phyloP scores from a whole-genome alignment of 2,329 filamentous ascomycete species.

The Furcasterigmium furcatum region DNA sequence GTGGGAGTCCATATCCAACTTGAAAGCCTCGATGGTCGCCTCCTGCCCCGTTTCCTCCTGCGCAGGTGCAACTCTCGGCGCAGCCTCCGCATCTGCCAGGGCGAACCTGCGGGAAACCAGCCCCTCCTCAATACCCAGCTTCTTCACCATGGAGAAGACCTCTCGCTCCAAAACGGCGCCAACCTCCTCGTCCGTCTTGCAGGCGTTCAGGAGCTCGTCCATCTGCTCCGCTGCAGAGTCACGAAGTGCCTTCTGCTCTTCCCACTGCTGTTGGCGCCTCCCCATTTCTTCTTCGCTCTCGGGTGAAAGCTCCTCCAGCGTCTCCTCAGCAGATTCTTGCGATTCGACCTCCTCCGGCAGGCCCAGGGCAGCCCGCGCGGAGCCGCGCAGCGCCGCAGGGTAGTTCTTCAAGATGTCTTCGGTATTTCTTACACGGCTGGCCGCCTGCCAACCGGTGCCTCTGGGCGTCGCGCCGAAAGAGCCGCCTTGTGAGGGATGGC shows the following conservation, averaged over 20 bases:
- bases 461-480: no score
- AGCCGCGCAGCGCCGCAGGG: conserved; percentile 32
- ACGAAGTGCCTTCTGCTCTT: conserved; percentile 36
- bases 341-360: conserved; percentile 18
- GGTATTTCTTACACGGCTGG: not conserved
- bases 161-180: conserved; percentile 66
- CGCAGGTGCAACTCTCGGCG: conserved; percentile 1
- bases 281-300: not conserved
- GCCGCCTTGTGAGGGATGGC: no score
- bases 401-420: conserved; percentile 27
- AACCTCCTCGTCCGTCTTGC: conserved; percentile 58
- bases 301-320: conserved; percentile 4
- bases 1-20: conserved; percentile 50
- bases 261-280: conserved; percentile 20
- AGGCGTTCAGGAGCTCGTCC: conserved; percentile 48
- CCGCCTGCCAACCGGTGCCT: no score
- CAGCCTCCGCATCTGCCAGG: not conserved
- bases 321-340: not conserved
- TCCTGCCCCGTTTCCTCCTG: conserved; percentile 4
- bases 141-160: conserved; percentile 59
- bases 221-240: conserved; percentile 48
- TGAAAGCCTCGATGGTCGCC: conserved; percentile 6
- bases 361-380: conserved; percentile 33
- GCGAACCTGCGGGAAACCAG: not conserved
- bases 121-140: conserved; percentile 46